Conservation (phyloP, 139 green algal genomes). For the Ulvella scutata region DNA sequence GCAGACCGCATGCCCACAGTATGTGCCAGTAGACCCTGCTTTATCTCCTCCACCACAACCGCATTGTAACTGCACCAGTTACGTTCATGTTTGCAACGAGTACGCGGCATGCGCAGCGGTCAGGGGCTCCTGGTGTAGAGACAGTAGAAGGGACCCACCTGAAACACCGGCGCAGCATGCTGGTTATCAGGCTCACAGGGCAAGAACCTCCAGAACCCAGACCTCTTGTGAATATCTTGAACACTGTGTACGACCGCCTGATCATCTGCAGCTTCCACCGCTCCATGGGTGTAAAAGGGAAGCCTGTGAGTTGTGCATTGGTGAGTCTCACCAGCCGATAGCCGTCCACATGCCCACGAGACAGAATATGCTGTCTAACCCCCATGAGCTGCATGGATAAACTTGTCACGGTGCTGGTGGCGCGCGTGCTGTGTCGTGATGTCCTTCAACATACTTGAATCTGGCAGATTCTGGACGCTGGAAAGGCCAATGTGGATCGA, state of each 20-base stretch:
- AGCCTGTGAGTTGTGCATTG: not conserved
- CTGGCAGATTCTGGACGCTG: too few relatives aligned
- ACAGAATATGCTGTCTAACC: not conserved
- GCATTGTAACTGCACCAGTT: not conserved
- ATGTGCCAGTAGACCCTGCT: not conserved
- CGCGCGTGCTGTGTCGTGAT: too few relatives aligned
- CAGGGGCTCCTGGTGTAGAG: too few relatives aligned
- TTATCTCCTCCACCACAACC: not conserved
- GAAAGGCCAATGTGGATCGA: too few relatives aligned
- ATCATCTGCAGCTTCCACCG: not conserved
- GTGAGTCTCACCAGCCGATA: not conserved
- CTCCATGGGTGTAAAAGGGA: not conserved
- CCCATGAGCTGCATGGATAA: not conserved
- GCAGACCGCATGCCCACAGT: not conserved
- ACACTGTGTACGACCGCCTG: not conserved
- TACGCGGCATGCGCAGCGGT: too few relatives aligned
- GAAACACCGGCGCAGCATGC: not conserved
- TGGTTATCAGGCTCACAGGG: not conserved
- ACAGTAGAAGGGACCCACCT: not conserved
- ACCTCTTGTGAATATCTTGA: not conserved
- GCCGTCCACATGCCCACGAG: not conserved
- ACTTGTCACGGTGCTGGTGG: too few relatives aligned
- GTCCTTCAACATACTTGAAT: too few relatives aligned
- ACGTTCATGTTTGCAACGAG: too few relatives aligned
- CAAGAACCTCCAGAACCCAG: not conserved